Evolutionary conservation across 2,329 filamentous ascomycete genomes (phyloP), one percentile per base, ranked within the genome.

Genomic region (Emericellopsis cladophorae): DNA sequence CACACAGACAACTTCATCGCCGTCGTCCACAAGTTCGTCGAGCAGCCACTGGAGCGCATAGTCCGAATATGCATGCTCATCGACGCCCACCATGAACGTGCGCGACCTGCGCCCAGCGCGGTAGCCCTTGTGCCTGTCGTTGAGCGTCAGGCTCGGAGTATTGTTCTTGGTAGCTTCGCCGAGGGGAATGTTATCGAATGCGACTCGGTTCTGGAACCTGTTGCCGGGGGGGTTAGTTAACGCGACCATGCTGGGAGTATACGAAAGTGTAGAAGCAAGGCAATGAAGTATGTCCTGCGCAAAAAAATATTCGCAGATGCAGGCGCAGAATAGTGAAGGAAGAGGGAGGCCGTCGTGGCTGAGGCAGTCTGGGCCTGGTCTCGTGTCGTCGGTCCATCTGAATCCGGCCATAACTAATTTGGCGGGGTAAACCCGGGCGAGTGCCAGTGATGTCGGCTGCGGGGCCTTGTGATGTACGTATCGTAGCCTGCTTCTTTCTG

Each of bases 41-140:
- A 95, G 76, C 39, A 95, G 71, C 88, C 88, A 95, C 59, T 93
- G 85, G 15, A 95, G 68, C 14, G 89, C 89, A 60, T 90, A 92
- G 46, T 94, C 85, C 7, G 87, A 94, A 60, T 95, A 95, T 44
- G 86, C 76, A 51, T 95, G 88, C 53, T 90, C 84, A 60, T 95
- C 89, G 15, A 89, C 84, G 16, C 89, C 89, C 47, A 89, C 90
- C 56, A 95, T 79, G 52, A 95, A 94, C 8, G 86, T 93, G 40
- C 89, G 79, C 41, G 85, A 92, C 44, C 85, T 75, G 45, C 87
- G 80, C 34, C 79, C 81, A 47, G 81, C 80, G 50, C 85, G 79
- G 60, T 92, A 95, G 48, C 89, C 86, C 49, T 82, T 82, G 59
- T 95, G 89, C 54, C 87, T 85, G 49, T 84, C 77, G 52, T 88